phyloP scores from a whole-genome alignment of 1,284 basidiomycete species.

The Farysia itapuensis region DNA sequence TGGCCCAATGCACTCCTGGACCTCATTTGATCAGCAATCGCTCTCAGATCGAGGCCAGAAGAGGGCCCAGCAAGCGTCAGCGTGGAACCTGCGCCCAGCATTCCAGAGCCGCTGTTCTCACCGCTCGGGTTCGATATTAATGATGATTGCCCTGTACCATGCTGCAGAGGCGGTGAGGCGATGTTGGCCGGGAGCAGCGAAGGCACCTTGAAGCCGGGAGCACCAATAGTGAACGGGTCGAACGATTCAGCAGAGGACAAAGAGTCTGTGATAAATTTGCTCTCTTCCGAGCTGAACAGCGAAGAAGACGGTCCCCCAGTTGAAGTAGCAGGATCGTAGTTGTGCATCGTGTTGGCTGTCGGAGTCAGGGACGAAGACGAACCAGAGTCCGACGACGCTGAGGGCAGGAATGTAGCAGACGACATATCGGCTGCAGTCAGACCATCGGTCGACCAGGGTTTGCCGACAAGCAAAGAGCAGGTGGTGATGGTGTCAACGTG shows the following conservation, averaged over 20 bases:
- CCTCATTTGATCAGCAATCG: not conserved
- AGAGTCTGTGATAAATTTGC: constrained; percentile 48
- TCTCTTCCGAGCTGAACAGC: constrained; percentile 47
- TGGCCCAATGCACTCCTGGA: not conserved
- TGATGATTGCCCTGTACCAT: constrained; percentile 1
- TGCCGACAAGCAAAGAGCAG: too few relatives aligned
- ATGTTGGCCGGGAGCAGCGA: constrained; percentile 39
- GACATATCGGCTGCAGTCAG: constrained; percentile 23
- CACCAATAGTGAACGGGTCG: constrained; percentile 50
- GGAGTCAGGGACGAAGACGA: constrained; percentile 30
- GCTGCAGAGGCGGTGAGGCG: constrained; percentile 6
- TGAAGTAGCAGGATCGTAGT: constrained; percentile 12
- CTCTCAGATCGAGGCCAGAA: not conserved
- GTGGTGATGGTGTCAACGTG: too few relatives aligned
- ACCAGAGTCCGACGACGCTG: constrained; percentile 32
- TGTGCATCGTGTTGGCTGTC: constrained; percentile 13
- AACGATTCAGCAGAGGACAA: constrained; percentile 42
- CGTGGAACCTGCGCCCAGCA: too few relatives aligned
- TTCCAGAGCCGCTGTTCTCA: too few relatives aligned
- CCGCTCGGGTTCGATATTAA: too few relatives aligned
- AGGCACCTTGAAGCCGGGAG: constrained; percentile 51
- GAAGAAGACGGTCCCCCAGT: constrained; percentile 7
- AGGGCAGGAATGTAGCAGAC: constrained; percentile 21
- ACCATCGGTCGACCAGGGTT: too few relatives aligned
- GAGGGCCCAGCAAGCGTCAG: constrained; percentile 1